These are phyloP conservation scores for maize (Zea mays) DNA, from an alignment of 176 grass and related monocot genomes.

Conservation along the genomic window Zm-B73-REFERENCE-NAM-5.0 NC_050098.1:214359001-214359500, in stretches of 20 bases:
- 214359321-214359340: slow-evolving; percentile 11
- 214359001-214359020: slow-evolving; percentile 68
- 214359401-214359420: slow-evolving; percentile 60
- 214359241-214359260: slow-evolving; percentile 81
- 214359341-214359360: slow-evolving; percentile 38
- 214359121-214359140: slow-evolving; percentile 13
- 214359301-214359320: slow-evolving; percentile 45
- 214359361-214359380: slow-evolving; percentile 23
- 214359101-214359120: slow-evolving; percentile 2
- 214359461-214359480: slow-evolving; percentile 59
- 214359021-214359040: slow-evolving; percentile 58
- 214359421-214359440: slow-evolving; percentile 55
- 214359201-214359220: slow-evolving; percentile 63
- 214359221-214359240: slow-evolving; percentile 56
- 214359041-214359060: slow-evolving; percentile 70
- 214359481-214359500: slow-evolving; percentile 63
- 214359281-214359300: slow-evolving; percentile 54
- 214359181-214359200: slow-evolving; percentile 53
- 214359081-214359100: slow-evolving; percentile 42
- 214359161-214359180: slow-evolving; percentile 75
- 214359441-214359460: slow-evolving; percentile 69
- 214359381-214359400: slow-evolving; percentile 38
- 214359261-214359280: slow-evolving; percentile 69
- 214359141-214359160: slow-evolving; percentile 86
- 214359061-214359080: slow-evolving; percentile 49